Evolutionary conservation across 768 basidiomycete genomes (phyloP).

Genomic region (Hortiboletus campestris): DNA sequence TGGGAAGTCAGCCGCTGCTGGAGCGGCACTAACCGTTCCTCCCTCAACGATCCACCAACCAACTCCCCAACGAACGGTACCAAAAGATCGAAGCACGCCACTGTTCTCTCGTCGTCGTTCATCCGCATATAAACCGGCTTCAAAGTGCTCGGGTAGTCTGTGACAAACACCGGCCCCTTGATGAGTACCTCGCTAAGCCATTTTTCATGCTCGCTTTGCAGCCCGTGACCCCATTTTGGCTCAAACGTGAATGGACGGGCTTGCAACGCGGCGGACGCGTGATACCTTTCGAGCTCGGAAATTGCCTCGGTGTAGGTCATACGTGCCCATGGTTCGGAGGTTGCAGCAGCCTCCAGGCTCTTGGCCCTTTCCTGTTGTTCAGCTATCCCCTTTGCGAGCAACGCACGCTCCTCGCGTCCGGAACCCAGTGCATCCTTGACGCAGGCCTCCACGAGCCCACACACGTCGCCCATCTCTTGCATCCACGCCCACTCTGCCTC

Average conservation of each 20-base stretch:
- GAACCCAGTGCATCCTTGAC: slow-evolving; percentile 43
- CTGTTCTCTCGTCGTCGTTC: slow-evolving; percentile 58
- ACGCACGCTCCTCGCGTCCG: slow-evolving; percentile 31
- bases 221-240: slow-evolving; percentile 64
- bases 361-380: slow-evolving; percentile 35
- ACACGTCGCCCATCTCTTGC: slow-evolving; percentile 45
- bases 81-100: slow-evolving; percentile 95
- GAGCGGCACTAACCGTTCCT: slow-evolving; percentile 63
- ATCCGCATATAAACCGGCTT: slow-evolving; percentile 98
- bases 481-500: slow-evolving; percentile 88
- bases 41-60: slow-evolving; percentile 86
- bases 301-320: slow-evolving; percentile 83
- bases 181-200: slow-evolving; percentile 75
- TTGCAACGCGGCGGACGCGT: slow-evolving; percentile 23
- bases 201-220: slow-evolving; percentile 91
- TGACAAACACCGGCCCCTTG: slow-evolving; percentile 83
- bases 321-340: slow-evolving; percentile 54
- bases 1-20: slow-evolving; percentile 46
- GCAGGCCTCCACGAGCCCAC: slow-evolving; percentile 54
- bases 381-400: slow-evolving; percentile 32
- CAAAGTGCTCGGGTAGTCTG: slow-evolving; percentile 75
- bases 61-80: slow-evolving; percentile 88
- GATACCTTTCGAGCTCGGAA: slow-evolving; percentile 44
- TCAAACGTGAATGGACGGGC: slow-evolving; percentile 47
- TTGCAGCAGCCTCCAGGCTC: slow-evolving; percentile 38